These are phyloP conservation scores for Fonticula alba DNA, from an alignment of 78 protist species.

Conservation along the genomic window DNA sequence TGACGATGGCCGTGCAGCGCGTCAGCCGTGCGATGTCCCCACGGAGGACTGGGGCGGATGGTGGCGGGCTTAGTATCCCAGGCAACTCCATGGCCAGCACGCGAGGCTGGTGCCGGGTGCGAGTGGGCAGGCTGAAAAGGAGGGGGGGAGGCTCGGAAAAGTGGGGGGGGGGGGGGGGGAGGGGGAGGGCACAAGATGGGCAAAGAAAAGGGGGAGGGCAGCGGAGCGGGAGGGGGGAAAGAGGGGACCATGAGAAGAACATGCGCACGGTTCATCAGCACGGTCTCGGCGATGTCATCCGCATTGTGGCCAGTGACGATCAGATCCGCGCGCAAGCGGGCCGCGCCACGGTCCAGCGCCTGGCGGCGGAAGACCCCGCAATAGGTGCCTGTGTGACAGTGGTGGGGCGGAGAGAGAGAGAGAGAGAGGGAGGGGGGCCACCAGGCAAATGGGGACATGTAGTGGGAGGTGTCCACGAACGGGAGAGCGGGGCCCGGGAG, in stretches of 20 bases:
- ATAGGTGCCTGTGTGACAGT: slow-evolving; percentile 48
- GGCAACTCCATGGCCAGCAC: too few species aligned
- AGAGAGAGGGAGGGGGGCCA: too few species aligned
- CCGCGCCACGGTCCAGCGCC: slow-evolving; percentile 76
- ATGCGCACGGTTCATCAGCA: slow-evolving; percentile 68
- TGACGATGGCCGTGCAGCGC: slow-evolving; percentile 42
- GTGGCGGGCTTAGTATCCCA: too few species aligned
- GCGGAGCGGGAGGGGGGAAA: not conserved
- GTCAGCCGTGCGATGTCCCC: slow-evolving; percentile 60
- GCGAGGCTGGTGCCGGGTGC: too few species aligned
- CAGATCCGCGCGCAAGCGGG: slow-evolving; percentile 26
- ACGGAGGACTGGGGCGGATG: slow-evolving; percentile 57
- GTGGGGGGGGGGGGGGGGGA: not conserved
- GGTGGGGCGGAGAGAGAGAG: not conserved
- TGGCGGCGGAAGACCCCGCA: slow-evolving; percentile 84
- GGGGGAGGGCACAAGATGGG: too few species aligned
- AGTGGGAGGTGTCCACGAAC: not conserved
- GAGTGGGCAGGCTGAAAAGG: not conserved
- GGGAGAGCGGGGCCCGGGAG: too few species aligned
- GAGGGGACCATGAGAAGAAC: not conserved
- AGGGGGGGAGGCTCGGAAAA: too few species aligned
- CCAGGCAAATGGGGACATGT: not conserved
- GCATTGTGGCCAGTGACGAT: slow-evolving; percentile 85
- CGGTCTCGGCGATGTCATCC: slow-evolving; percentile 81
- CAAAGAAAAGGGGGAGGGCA: slow-evolving; percentile 3